Evolutionary conservation across 805 yeast genomes (phyloP).

Genomic region (Saturnispora bothae): DNA sequence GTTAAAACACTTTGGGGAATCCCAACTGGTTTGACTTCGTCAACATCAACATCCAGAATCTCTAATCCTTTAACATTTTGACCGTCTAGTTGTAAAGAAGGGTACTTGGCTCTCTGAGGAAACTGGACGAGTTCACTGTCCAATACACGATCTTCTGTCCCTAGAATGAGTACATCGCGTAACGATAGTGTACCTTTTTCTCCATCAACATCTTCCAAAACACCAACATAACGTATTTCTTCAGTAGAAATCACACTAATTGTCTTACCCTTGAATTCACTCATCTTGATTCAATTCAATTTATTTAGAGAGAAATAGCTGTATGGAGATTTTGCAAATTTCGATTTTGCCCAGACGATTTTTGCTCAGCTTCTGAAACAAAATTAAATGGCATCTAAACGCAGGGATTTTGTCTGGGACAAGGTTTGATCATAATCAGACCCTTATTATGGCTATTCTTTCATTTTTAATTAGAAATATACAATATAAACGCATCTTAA

Average conservation of each 20-base stretch:
- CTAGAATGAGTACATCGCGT: slow-evolving; percentile 68
- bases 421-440: too few relatives aligned
- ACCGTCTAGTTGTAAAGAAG: slow-evolving; percentile 78
- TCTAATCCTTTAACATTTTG: slow-evolving; percentile 83
- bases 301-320: too few relatives aligned
- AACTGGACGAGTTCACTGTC: slow-evolving; percentile 69
- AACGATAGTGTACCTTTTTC: slow-evolving; percentile 85
- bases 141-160: slow-evolving; percentile 80
- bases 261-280: slow-evolving; percentile 86
- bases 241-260: slow-evolving; percentile 71
- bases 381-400: too few relatives aligned
- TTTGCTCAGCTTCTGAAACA: too few relatives aligned
- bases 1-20: slow-evolving; percentile 20
- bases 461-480: too few relatives aligned
- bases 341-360: too few relatives aligned
- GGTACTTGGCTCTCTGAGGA: slow-evolving; percentile 54
- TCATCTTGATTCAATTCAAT: slow-evolving; percentile 55
- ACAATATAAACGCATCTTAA: too few relatives aligned
- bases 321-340: too few relatives aligned
- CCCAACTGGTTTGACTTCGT: slow-evolving; percentile 48
- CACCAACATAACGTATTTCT: slow-evolving; percentile 81
- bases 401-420: too few relatives aligned
- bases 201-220: slow-evolving; percentile 78
- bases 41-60: slow-evolving; percentile 65
- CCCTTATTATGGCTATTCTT: too few relatives aligned